Conservation (phyloP, 2,329 filamentous ascomycete species). For the Penicillium psychrosexuale region DNA sequence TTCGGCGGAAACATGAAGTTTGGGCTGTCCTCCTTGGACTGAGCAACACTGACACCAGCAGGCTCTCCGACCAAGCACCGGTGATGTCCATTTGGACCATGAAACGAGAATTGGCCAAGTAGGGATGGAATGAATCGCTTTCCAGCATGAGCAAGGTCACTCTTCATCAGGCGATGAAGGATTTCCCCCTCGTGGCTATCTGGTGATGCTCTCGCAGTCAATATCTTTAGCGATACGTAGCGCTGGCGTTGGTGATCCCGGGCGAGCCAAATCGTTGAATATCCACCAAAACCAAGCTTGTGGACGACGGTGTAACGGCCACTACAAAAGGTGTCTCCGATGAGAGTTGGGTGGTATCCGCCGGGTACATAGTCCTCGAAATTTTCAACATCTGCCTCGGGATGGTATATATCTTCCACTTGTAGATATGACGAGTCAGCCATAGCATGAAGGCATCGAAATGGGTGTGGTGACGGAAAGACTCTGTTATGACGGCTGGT, state of each 20-base stretch:
- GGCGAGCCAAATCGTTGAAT: constrained; percentile 20
- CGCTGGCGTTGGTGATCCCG: constrained; percentile 10
- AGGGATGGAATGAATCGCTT: constrained; percentile 5
- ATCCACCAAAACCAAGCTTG: constrained; percentile 19
- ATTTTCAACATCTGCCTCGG: constrained; percentile 14
- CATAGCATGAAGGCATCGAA: constrained; percentile 8
- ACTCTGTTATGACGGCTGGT: not conserved
- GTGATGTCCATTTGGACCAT: constrained; percentile 12
- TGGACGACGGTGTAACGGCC: constrained; percentile 16
- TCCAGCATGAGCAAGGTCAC: not conserved
- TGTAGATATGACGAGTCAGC: not conserved
- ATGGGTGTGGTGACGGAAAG: not conserved
- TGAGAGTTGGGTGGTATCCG: constrained; percentile 32
- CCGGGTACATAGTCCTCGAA: constrained; percentile 27
- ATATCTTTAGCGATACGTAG: constrained; percentile 25
- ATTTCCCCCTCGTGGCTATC: too few species aligned
- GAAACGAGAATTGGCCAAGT: constrained; percentile 5
- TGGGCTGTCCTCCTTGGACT: constrained; percentile 13
- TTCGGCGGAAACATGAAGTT: constrained; percentile 22
- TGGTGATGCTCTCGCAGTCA: constrained; percentile 13
- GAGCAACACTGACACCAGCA: constrained; percentile 3
- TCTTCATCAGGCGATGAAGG: constrained; percentile 1
- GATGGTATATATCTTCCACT: constrained; percentile 5
- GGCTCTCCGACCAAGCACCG: constrained; percentile 7
- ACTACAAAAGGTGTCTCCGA: constrained; percentile 29